Percentiles rank a stretch among this genome's conserved stretches.
Evolutionary conservation across 1,139 yeast species (phyloP).

Genomic region (Geotrichum carabidarum): DNA sequence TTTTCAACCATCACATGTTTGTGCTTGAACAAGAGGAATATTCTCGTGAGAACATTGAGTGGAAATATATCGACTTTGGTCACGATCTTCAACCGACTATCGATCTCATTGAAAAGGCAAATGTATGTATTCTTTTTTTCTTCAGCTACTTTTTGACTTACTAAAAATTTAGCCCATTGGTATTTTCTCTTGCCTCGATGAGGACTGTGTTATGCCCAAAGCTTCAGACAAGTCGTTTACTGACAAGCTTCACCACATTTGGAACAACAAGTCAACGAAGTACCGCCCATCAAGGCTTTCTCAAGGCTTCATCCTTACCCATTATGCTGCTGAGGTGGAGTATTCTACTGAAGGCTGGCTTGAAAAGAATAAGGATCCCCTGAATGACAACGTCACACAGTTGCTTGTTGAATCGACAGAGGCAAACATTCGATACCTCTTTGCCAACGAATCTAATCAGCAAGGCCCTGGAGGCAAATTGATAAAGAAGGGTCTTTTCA

Average conservation of each 20-base stretch:
- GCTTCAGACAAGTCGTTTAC: slow-evolving; percentile 79
- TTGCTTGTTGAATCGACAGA: slow-evolving; percentile 55
- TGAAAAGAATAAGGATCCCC: slow-evolving; percentile 90
- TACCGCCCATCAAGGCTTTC: slow-evolving; percentile 61
- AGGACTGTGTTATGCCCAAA: slow-evolving; percentile 92
- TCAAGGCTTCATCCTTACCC: slow-evolving; percentile 66
- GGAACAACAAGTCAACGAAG: slow-evolving; percentile 56
- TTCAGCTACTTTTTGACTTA: neutral
- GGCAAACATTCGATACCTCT: slow-evolving; percentile 47
- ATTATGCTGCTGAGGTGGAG: slow-evolving; percentile 94
- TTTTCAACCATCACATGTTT: slow-evolving; percentile 96
- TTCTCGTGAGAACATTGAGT: slow-evolving; percentile 83
- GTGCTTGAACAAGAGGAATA: slow-evolving; percentile 96
- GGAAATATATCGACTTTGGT: slow-evolving; percentile 98
- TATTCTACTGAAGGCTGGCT: slow-evolving; percentile 91
- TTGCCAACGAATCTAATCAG: slow-evolving; percentile 30
- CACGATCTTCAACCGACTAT: slow-evolving; percentile 92
- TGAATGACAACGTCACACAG: slow-evolving; percentile 67
- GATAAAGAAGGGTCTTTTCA: slow-evolving; percentile 46
- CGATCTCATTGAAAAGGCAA: slow-evolving; percentile 72
- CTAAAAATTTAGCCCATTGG: slow-evolving; percentile 55
- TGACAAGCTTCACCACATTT: slow-evolving; percentile 64
- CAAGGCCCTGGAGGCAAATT: slow-evolving; percentile 20
- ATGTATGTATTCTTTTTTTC: slow-evolving; percentile 19
- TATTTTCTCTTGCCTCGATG: slow-evolving; percentile 82